A percentile compares a stretch with the other conserved stretches of the same genome.
Conservation (phyloP, 192 early-diverging fungal genomes). For the Coemansia sp. region DNA sequence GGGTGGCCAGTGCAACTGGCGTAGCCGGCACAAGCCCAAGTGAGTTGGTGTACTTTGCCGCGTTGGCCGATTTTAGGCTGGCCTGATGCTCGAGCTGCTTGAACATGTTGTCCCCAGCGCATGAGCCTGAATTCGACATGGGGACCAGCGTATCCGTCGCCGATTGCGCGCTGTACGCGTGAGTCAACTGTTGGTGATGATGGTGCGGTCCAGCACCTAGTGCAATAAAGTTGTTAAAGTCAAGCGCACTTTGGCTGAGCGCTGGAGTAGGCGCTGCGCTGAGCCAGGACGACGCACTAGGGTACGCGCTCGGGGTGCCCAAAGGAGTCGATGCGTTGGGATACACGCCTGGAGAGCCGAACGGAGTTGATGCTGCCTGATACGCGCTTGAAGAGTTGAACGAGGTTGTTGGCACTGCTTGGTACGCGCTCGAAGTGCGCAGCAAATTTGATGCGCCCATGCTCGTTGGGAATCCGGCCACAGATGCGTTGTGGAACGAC, state of each 20-base stretch:
- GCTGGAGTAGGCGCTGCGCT: not conserved
- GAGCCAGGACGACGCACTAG: not conserved
- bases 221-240: not conserved
- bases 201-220: not conserved
- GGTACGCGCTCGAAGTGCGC: too few relatives aligned
- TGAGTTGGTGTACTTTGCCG: not conserved
- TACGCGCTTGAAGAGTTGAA: too few relatives aligned
- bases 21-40: not conserved
- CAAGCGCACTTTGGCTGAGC: not conserved
- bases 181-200: not conserved
- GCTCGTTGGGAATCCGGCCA: not conserved
- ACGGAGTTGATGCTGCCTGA: too few relatives aligned
- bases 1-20: not conserved
- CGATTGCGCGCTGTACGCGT: not conserved
- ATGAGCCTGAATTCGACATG: not conserved
- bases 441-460: not conserved
- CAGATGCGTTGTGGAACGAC: slow-evolving; percentile 6
- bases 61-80: not conserved
- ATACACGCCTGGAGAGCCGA: too few relatives aligned
- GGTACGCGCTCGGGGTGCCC: not conserved
- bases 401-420: too few relatives aligned
- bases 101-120: not conserved
- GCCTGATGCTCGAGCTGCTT: not conserved
- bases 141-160: not conserved
- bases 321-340: too few relatives aligned